phyloP scores from a whole-genome alignment of 2,329 filamentous ascomycete species.

The Penicillium italicum region DNA sequence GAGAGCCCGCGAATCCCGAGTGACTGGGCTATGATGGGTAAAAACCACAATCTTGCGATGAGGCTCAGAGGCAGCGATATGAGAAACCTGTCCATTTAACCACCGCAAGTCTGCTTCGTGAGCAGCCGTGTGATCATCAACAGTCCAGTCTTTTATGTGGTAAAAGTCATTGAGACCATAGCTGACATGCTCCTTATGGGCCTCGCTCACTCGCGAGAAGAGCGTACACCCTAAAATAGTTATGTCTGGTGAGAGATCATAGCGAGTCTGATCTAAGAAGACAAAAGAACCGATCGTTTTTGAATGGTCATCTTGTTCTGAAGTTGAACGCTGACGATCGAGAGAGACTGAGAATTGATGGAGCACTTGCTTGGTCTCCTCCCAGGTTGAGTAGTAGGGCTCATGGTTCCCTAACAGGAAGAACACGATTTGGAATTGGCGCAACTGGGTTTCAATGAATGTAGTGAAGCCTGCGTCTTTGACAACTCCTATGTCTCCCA shows the following conservation, averaged over 20 bases:
- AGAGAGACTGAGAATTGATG: conserved; percentile 25
- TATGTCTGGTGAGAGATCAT: conserved; percentile 36
- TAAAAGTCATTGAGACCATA: conserved; percentile 53
- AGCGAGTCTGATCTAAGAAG: conserved; percentile 41
- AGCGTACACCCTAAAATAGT: conserved; percentile 50
- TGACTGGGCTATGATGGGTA: conserved; percentile 40
- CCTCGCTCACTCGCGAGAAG: conserved; percentile 47
- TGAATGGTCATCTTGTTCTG: neutral
- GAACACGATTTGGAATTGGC: conserved; percentile 50
- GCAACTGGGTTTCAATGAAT: conserved; percentile 51
- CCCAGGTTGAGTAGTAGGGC: conserved; percentile 42
- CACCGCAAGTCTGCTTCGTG: conserved; percentile 37
- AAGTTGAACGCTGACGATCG: conserved; percentile 7
- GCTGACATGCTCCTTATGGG: conserved; percentile 40
- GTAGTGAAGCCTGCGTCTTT: conserved; percentile 44
- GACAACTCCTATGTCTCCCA: conserved; percentile 55
- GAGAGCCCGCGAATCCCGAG: conserved; percentile 22
- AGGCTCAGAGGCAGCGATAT: conserved; percentile 30
- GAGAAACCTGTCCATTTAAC: conserved; percentile 39
- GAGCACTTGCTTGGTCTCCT: conserved; percentile 20
- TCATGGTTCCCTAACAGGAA: conserved; percentile 58
- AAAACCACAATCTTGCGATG: conserved; percentile 38
- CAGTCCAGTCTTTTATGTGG: conserved; percentile 39
- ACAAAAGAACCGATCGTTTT: conserved; percentile 36
- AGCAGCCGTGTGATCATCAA: conserved; percentile 30